Evolutionary conservation across 2,329 filamentous ascomycete species (phyloP), one percentile per base, ranked within the genome.

Genomic region (Cladosporium sp.): DNA sequence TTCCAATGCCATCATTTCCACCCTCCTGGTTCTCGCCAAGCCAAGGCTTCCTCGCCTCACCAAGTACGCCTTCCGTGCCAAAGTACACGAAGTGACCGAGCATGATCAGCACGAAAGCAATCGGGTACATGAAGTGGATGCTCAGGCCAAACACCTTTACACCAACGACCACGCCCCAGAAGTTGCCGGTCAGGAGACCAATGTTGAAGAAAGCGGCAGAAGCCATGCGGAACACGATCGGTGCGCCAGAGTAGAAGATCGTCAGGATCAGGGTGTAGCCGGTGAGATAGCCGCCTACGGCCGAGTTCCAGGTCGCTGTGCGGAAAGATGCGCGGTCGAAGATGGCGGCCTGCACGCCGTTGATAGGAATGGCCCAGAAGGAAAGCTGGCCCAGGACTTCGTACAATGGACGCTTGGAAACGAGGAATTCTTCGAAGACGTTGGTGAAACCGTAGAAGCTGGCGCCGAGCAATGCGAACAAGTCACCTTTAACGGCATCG

Each of bases 201-300:
- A 97, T 95, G 70, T 99, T 95, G 76, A 96, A 95, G 73, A 99
- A 96, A 17, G 91, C 92, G 2, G 93, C 93, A 13, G 83, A 88
- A 22, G 87, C 87, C 74, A 97, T 86, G 58, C 93, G 88, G 71
- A 97, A 85, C 56, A 99, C 79, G 49, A 97, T 73, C 0, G 93
- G 93, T 0, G 88, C 90, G 3, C 93, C 75, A 7, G 84, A 84
- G 75, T 99, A 99, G 73, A 99, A 99, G 53, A 93, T 72, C 49
- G 80, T 76, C 18, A 99, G 78, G 53, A 85, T 84, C 15, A 96
- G 70, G 0, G 93, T 97, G 71, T 92, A 99, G 1, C 92, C 93
- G n/a, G 85, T 77, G 32, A 97, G 75, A 68, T 95, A 97, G 15
- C 89, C 89, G 32, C 79, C 85, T 39, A 95, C 71, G 17, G 63